phyloP scores from a whole-genome alignment of 2,329 filamentous ascomycete species.

The Fusarium piperis region DNA sequence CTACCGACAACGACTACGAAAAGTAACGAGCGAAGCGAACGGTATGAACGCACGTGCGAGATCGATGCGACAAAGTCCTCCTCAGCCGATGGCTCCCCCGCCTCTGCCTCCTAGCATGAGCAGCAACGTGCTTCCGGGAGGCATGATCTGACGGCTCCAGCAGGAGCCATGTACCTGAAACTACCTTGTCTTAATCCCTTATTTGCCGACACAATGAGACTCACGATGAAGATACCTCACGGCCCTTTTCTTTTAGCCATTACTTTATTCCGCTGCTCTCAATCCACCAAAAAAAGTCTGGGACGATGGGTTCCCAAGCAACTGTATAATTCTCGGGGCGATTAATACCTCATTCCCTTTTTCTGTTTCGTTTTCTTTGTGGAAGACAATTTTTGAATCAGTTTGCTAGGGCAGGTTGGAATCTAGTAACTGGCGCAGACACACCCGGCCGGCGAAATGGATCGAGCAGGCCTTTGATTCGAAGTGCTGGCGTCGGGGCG shows the following conservation, averaged over 20 bases:
- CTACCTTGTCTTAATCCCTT: slow-evolving; percentile 28
- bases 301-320: background rate
- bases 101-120: slow-evolving; percentile 43
- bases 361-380: slow-evolving; percentile 26
- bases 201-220: slow-evolving; percentile 27
- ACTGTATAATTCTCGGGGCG: slow-evolving; percentile 26
- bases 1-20: slow-evolving; percentile 54
- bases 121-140: slow-evolving; percentile 51
- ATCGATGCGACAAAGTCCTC: slow-evolving; percentile 39
- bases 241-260: slow-evolving; percentile 24
- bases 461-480: slow-evolving; percentile 50
- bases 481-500: slow-evolving; percentile 33
- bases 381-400: slow-evolving; percentile 18
- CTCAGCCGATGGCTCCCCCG: slow-evolving; percentile 39
- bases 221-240: slow-evolving; percentile 37
- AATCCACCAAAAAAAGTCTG: background rate
- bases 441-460: slow-evolving; percentile 31
- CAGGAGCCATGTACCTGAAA: slow-evolving; percentile 10
- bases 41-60: slow-evolving; percentile 45
- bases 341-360: slow-evolving; percentile 20
- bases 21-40: slow-evolving; percentile 54
- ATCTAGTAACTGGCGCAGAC: slow-evolving; percentile 38
- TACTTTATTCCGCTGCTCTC: slow-evolving; percentile 22
- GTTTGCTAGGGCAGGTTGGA: slow-evolving; percentile 22
- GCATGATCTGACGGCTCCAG: slow-evolving; percentile 54